Conservation (phyloP, 345 rosid species). For the Microcos paniculata region DNA sequence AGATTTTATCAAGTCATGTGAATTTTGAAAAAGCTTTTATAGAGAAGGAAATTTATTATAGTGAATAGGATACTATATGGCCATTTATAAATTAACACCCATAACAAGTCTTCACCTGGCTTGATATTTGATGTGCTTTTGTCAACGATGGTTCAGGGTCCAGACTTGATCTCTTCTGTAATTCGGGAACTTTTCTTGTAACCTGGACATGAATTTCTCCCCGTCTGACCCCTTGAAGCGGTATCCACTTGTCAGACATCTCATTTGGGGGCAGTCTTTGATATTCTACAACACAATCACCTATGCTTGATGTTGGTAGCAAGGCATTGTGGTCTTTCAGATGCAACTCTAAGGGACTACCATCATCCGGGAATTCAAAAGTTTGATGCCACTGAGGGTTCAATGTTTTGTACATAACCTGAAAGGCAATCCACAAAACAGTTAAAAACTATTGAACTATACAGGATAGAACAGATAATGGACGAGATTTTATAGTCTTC, state of each 20-base stretch:
- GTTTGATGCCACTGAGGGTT: conserved; percentile 90
- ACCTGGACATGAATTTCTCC: conserved; percentile 85
- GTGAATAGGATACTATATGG: background rate
- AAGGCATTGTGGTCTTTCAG: conserved; percentile 90
- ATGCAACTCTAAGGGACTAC: conserved; percentile 68
- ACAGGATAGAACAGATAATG: background rate
- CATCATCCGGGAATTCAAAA: conserved; percentile 83
- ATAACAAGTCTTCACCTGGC: conserved; percentile 40
- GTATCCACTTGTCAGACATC: conserved; percentile 91
- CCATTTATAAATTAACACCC: background rate
- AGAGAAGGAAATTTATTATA: background rate
- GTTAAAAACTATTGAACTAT: background rate
- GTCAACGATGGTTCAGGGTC: conserved; percentile 57
- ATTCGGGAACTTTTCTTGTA: conserved; percentile 70
- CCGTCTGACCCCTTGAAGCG: conserved; percentile 86
- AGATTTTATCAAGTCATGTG: background rate
- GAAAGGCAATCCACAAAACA: conserved; percentile 15
- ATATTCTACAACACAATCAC: conserved; percentile 83
- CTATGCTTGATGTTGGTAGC: conserved; percentile 81
- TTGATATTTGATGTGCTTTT: conserved; percentile 52
- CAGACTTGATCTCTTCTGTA: conserved; percentile 42
- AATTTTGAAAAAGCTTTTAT: background rate
- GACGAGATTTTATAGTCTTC: background rate
- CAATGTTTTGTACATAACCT: conserved; percentile 80
- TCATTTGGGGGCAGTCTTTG: conserved; percentile 78